These are phyloP conservation scores for Yamagishiella unicocca DNA, from an alignment of 139 green algal species.

Conservation along the genomic window DNA sequence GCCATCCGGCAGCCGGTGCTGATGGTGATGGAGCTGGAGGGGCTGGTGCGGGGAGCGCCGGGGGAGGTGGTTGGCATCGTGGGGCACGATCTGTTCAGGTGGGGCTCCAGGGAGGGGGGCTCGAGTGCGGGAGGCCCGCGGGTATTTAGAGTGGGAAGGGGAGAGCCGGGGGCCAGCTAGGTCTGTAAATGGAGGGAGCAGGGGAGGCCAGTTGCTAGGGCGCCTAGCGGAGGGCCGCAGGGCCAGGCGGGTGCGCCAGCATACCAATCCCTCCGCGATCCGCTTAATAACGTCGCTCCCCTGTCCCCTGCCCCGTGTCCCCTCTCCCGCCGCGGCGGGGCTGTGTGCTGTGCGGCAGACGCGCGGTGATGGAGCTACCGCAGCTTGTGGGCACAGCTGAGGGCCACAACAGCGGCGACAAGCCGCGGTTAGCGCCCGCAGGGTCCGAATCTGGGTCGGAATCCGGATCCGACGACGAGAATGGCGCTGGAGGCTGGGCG, in stretches of 20 bases:
- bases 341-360: conserved; percentile 20
- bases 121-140: too few relatives aligned
- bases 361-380: conserved; percentile 53
- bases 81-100: conserved; percentile 72
- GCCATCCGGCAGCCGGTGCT: conserved; percentile 48
- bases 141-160: too few relatives aligned
- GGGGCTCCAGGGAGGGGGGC: neutral
- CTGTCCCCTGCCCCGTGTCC: too few relatives aligned
- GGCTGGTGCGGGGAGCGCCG: conserved; percentile 55
- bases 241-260: too few relatives aligned
- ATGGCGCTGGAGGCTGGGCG: neutral
- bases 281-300: too few relatives aligned
- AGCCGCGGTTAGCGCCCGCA: neutral
- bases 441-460: neutral
- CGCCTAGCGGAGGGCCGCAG: too few relatives aligned
- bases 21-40: conserved; percentile 58
- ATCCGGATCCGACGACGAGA: neutral
- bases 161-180: too few relatives aligned
- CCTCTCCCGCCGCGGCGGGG: too few relatives aligned
- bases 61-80: conserved; percentile 73
- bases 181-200: too few relatives aligned
- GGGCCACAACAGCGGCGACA: neutral
- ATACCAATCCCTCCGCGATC: too few relatives aligned
- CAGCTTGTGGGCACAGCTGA: neutral
- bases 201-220: too few relatives aligned